phyloP scores from a whole-genome alignment of 768 basidiomycete genomes.

The Melanogaster broomeanus region DNA sequence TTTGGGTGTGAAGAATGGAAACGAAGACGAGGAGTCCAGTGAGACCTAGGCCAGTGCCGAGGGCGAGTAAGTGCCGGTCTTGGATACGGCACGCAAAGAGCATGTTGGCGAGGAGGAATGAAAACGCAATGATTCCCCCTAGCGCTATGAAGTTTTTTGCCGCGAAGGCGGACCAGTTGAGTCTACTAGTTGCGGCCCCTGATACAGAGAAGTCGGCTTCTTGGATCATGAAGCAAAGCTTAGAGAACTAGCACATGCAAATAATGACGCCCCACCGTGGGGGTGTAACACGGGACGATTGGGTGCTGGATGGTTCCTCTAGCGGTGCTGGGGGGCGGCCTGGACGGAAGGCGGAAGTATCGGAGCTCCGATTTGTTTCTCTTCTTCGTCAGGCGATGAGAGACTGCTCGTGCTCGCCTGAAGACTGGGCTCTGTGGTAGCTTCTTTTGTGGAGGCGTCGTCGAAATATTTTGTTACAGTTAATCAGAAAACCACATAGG shows the following conservation, averaged over 20 bases:
- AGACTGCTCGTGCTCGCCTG: constrained; percentile 2
- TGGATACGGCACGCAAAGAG: constrained; percentile 56
- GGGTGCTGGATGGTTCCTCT: constrained; percentile 7
- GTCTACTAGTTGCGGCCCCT: constrained; percentile 40
- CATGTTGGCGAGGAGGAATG: constrained; percentile 66
- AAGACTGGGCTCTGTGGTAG: constrained; percentile 8
- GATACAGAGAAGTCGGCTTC: constrained; percentile 70
- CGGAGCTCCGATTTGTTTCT: not conserved
- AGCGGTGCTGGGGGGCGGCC: not conserved
- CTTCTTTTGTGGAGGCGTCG: constrained; percentile 34
- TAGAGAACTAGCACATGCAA: constrained; percentile 72
- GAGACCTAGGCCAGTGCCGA: constrained; percentile 52
- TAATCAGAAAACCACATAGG: constrained; percentile 56
- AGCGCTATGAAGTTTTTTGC: constrained; percentile 74
- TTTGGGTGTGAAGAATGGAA: constrained; percentile 41
- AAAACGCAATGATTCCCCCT: constrained; percentile 60
- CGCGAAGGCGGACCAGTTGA: constrained; percentile 60
- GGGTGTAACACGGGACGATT: constrained; percentile 17
- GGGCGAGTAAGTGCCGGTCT: constrained; percentile 58
- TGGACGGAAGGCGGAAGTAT: not conserved
- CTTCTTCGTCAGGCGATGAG: constrained; percentile 1
- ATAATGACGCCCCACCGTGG: constrained; percentile 53
- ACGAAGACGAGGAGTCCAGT: constrained; percentile 54
- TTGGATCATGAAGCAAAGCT: constrained; percentile 72
- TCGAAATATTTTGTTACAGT: constrained; percentile 38